Evolutionary conservation across 768 basidiomycete genomes (phyloP).

Genomic region (Mycena floridula): DNA sequence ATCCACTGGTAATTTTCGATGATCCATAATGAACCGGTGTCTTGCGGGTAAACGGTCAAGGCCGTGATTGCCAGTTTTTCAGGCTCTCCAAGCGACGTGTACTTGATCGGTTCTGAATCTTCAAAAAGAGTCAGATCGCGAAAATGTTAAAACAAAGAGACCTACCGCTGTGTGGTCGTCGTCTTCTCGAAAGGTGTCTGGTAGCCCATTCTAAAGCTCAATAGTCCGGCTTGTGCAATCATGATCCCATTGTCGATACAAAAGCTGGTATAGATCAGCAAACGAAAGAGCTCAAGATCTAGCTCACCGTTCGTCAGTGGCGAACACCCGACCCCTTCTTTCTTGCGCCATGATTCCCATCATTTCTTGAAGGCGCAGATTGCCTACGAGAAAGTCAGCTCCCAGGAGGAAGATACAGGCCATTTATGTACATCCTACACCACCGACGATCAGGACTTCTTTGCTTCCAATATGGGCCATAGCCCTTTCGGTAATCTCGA

Average conservation of each 20-base stretch:
- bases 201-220: slow-evolving; percentile 88
- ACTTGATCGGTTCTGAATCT: slow-evolving; percentile 97
- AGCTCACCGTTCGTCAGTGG: slow-evolving; percentile 85
- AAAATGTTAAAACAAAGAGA: background rate
- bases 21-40: no score
- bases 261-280: slow-evolving; percentile 52
- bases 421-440: slow-evolving; percentile 98
- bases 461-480: slow-evolving; percentile 98
- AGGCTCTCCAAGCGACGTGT: slow-evolving; percentile 82
- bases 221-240: slow-evolving; percentile 96
- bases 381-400: no score
- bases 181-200: slow-evolving; percentile 72
- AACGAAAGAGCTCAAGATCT: slow-evolving; percentile 1
- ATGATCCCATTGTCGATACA: slow-evolving; percentile 99
- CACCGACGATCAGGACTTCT: slow-evolving; percentile 96
- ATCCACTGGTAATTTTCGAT: no score
- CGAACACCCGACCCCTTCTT: slow-evolving; percentile 83
- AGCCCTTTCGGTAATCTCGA: slow-evolving; percentile 97
- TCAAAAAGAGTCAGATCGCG: slow-evolving; percentile 1
- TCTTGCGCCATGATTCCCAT: slow-evolving; percentile 97
- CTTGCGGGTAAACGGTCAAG: no score
- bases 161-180: slow-evolving; percentile 87
- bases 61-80: no score
- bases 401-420: no score
- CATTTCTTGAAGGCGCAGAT: slow-evolving; percentile 93